phyloP scores from a whole-genome alignment of 176 grass and related monocot species.

The Oropetium thomaeum region DNA sequence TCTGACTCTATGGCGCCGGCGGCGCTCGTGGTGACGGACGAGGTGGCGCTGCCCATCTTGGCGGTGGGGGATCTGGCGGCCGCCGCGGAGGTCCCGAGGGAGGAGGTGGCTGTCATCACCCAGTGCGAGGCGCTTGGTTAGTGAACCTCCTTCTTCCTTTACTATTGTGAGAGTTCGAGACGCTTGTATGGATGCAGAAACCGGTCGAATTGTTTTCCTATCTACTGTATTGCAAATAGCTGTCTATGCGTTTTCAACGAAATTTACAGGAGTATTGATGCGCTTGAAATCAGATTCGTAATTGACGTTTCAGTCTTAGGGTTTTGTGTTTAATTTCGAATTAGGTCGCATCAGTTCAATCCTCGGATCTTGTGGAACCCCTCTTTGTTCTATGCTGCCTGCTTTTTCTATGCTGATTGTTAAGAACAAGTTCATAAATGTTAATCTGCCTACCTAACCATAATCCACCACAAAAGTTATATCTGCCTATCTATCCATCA shows the following conservation, averaged over 20 bases:
- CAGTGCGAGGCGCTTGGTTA: slow-evolving; percentile 69
- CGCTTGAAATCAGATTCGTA: neutral
- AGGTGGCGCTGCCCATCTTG: slow-evolving; percentile 57
- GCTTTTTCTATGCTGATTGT: neutral
- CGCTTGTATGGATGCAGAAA: neutral
- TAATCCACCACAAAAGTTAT: too few relatives aligned
- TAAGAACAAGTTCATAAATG: neutral
- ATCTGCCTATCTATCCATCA: neutral
- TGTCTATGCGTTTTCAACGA: too few relatives aligned
- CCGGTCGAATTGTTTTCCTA: neutral
- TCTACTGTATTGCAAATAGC: neutral
- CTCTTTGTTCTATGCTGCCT: neutral
- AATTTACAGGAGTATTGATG: too few relatives aligned
- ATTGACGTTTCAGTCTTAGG: neutral
- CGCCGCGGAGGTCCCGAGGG: slow-evolving; percentile 46
- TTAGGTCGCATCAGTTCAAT: neutral
- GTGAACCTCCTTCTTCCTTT: slow-evolving; percentile 23
- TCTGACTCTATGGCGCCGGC: slow-evolving; percentile 27
- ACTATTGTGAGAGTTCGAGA: neutral
- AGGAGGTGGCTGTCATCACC: slow-evolving; percentile 70
- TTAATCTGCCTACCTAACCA: neutral
- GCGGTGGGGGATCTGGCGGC: slow-evolving; percentile 54
- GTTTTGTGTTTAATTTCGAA: neutral
- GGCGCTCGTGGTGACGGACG: slow-evolving; percentile 63
- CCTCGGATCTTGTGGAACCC: neutral